Conservation (phyloP, 768 basidiomycete genomes). For the Myochromella boudieri region DNA sequence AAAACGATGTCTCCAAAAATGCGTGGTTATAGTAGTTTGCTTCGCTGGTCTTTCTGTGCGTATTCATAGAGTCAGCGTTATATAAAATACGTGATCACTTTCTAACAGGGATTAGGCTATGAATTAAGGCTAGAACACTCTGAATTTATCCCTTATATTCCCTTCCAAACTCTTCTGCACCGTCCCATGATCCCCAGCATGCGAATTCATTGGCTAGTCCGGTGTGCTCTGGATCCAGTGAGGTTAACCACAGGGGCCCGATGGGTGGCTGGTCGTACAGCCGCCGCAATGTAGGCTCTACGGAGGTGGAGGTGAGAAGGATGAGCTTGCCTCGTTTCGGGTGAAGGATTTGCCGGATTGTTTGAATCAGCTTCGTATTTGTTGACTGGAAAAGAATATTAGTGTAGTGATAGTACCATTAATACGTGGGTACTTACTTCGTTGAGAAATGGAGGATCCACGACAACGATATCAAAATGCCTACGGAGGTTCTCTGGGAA, state of each 20-base stretch:
- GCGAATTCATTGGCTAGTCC: constrained; percentile 43
- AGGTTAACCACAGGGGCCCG: constrained; percentile 35
- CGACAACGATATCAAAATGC: constrained; percentile 37
- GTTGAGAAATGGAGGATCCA: constrained; percentile 47
- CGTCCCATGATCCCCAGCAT: constrained; percentile 44
- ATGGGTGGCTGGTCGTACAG: constrained; percentile 36
- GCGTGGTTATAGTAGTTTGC: no score
- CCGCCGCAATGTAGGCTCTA: constrained; percentile 30
- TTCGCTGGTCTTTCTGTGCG: no score
- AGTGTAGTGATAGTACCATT: neutral
- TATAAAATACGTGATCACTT: no score
- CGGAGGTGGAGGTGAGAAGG: constrained; percentile 38
- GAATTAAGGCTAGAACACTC: no score
- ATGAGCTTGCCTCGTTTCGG: constrained; percentile 36
- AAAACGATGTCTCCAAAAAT: no score
- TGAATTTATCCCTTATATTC: neutral
- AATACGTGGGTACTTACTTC: constrained; percentile 29
- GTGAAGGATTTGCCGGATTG: constrained; percentile 39
- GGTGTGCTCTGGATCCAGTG: constrained; percentile 34
- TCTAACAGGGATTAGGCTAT: no score
- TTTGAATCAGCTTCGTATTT: constrained; percentile 35
- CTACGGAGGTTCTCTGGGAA: constrained; percentile 33
- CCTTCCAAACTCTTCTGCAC: constrained; percentile 33
- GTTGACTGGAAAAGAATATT: constrained; percentile 30
- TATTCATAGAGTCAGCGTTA: no score